phyloP scores from a whole-genome alignment of 2,329 filamentous ascomycete genomes.

The Stachybotrys chlorohalonatus region DNA sequence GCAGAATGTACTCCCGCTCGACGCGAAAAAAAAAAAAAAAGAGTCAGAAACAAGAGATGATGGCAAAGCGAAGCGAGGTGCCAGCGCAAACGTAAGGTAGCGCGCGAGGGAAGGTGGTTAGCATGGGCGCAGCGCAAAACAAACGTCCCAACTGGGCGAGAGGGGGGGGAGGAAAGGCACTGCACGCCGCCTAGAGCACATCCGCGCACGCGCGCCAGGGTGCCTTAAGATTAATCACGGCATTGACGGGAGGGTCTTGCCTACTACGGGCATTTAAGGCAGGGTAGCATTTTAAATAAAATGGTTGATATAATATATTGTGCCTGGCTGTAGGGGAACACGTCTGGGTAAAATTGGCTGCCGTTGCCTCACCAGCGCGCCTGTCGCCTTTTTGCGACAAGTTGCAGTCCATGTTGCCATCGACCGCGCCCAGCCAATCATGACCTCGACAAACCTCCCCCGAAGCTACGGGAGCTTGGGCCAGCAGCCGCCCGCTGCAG shows the following conservation, averaged over 20 bases:
- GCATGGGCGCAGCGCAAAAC: slow-evolving; percentile 3
- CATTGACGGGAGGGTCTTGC: neutral
- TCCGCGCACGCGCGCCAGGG: neutral
- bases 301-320: no score
- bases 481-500: slow-evolving; percentile 7
- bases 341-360: neutral
- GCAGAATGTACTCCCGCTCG: no score
- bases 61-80: slow-evolving; percentile 5
- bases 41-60: slow-evolving; percentile 2
- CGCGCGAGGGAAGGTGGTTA: slow-evolving; percentile 4
- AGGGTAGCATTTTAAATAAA: neutral
- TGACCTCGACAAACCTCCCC: slow-evolving; percentile 2
- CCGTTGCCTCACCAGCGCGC: slow-evolving; percentile 1
- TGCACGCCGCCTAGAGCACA: no score
- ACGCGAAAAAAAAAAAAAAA: neutral
- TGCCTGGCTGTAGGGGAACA: neutral
- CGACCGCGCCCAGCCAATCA: slow-evolving; percentile 11
- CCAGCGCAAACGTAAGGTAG: neutral
- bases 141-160: neutral
- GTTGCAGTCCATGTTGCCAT: no score
- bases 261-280: neutral
- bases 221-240: neutral
- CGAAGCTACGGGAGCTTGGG: slow-evolving; percentile 22
- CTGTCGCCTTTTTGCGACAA: neutral
- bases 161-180: neutral